phyloP scores from a whole-genome alignment of 2,329 filamentous ascomycete species.

The Aureobasidium sp. region DNA sequence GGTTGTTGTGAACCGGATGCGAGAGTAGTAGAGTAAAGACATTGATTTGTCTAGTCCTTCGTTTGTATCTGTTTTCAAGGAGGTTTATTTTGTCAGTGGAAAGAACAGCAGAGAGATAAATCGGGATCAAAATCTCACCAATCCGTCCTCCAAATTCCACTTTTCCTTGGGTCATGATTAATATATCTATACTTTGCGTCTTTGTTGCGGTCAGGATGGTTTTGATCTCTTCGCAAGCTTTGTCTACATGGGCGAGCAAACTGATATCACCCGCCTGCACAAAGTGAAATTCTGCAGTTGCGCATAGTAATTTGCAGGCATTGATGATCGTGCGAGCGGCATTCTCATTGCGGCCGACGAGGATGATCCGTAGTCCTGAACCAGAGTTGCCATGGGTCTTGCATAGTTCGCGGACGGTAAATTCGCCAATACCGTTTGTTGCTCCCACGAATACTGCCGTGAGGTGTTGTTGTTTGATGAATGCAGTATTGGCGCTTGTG shows the following conservation, averaged over 20 bases:
- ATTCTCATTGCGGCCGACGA: slow-evolving; percentile 19
- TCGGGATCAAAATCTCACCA: not conserved
- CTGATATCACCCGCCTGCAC: slow-evolving; percentile 30
- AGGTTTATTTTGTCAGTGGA: not conserved
- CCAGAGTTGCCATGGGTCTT: slow-evolving; percentile 15
- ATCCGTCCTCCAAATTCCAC: slow-evolving; percentile 24
- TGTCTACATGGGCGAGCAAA: slow-evolving; percentile 30
- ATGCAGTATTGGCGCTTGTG: not conserved
- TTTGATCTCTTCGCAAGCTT: slow-evolving; percentile 27
- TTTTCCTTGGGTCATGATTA: slow-evolving; percentile 34
- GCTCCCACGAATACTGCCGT: slow-evolving; percentile 21
- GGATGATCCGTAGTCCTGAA: slow-evolving; percentile 19
- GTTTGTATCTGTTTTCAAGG: slow-evolving; percentile 15
- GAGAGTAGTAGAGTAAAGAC: slow-evolving; percentile 24
- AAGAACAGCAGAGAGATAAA: not conserved
- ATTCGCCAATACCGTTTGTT: slow-evolving; percentile 22
- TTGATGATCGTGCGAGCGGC: slow-evolving; percentile 17
- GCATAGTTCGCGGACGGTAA: slow-evolving; percentile 18
- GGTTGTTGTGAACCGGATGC: slow-evolving; percentile 20
- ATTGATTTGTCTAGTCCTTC: slow-evolving; percentile 23
- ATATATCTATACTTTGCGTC: slow-evolving; percentile 31
- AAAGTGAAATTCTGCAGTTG: slow-evolving; percentile 24
- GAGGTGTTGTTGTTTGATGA: slow-evolving; percentile 14
- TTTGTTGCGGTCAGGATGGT: slow-evolving; percentile 5
- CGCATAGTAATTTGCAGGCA: slow-evolving; percentile 20